phyloP scores from a whole-genome alignment of 495 filamentous ascomycete species.

The Penicillium robsamsonii region DNA sequence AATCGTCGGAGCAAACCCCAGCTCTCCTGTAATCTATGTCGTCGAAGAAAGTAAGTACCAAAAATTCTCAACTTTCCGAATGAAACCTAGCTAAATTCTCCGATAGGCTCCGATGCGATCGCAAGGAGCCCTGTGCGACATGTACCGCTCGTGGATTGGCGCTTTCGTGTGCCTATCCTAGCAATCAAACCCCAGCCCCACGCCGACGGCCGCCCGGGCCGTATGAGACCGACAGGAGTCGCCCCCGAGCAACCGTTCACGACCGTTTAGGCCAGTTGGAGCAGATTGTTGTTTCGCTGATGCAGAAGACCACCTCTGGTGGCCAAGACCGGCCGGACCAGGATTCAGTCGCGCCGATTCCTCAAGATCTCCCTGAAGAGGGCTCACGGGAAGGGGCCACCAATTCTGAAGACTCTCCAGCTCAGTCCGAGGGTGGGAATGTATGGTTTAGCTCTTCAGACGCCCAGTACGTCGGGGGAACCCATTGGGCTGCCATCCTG shows the following conservation, averaged over 20 bases:
- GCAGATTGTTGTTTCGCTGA: not conserved
- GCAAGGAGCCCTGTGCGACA: not conserved
- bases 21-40: not conserved
- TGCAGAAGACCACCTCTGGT: not conserved
- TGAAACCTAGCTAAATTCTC: not conserved
- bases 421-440: not conserved
- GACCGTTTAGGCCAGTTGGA: not conserved
- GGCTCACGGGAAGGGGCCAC: not conserved
- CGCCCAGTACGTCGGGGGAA: not conserved
- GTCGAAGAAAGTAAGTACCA: not conserved
- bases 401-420: not conserved
- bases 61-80: not conserved
- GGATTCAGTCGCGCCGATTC: not conserved
- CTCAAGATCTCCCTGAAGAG: not conserved
- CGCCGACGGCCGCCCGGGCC: not conserved
- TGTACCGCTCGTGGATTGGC: constrained; percentile 1
- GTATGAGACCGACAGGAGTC: not conserved
- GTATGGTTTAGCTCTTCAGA: not conserved
- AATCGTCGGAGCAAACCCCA: constrained; percentile 2
- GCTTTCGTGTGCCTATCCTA: not conserved
- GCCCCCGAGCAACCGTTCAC: not conserved
- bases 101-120: constrained; percentile 1
- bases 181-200: not conserved
- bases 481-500: not conserved
- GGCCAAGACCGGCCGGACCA: not conserved